A percentile compares a stretch with the other conserved stretches of the same genome.
Conservation (phyloP, 208 protist genomes). For the Crithidia brevicula region DNA sequence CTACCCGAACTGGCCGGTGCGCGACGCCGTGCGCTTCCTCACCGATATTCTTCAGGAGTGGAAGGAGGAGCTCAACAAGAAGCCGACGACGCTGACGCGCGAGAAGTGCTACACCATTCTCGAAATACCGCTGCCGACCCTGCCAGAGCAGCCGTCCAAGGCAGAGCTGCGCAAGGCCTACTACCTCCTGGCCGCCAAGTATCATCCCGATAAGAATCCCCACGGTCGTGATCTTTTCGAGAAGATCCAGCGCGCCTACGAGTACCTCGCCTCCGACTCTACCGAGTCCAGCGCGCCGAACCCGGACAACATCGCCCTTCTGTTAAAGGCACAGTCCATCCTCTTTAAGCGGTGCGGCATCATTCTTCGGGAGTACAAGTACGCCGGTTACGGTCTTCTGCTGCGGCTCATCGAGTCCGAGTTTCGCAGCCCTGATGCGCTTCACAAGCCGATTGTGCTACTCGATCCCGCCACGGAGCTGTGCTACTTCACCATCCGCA, state of each 20-base stretch:
- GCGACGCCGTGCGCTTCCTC: conserved; percentile 84
- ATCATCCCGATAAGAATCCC: conserved; percentile 97
- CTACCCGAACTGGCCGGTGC: conserved; percentile 94
- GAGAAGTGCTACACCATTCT: conserved; percentile 77
- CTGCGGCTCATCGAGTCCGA: conserved; percentile 82
- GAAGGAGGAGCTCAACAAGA: conserved; percentile 86
- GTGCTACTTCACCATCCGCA: conserved; percentile 90
- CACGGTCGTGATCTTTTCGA: conserved; percentile 95
- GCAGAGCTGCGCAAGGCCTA: conserved; percentile 93
- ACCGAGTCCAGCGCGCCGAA: conserved; percentile 47
- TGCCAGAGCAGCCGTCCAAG: conserved; percentile 32
- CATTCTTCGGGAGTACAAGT: conserved; percentile 92
- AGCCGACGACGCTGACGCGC: conserved; percentile 70
- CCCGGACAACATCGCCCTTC: conserved; percentile 63
- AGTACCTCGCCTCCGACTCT: conserved; percentile 71
- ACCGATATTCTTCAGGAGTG: conserved; percentile 88
- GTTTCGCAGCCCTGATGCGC: conserved; percentile 59
- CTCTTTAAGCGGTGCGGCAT: conserved; percentile 88
- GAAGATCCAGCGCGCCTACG: conserved; percentile 89
- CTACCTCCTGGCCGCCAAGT: conserved; percentile 91
- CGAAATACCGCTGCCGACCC: conserved; percentile 41
- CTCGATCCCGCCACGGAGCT: conserved; percentile 88
- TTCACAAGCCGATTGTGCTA: conserved; percentile 72
- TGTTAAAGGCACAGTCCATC: conserved; percentile 93
- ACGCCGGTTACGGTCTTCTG: conserved; percentile 94